A percentile compares a stretch with the other conserved stretches of the same genome.
Evolutionary conservation across 2,329 filamentous ascomycete species (phyloP).

Genomic region (Cryphonectria carpinicola): DNA sequence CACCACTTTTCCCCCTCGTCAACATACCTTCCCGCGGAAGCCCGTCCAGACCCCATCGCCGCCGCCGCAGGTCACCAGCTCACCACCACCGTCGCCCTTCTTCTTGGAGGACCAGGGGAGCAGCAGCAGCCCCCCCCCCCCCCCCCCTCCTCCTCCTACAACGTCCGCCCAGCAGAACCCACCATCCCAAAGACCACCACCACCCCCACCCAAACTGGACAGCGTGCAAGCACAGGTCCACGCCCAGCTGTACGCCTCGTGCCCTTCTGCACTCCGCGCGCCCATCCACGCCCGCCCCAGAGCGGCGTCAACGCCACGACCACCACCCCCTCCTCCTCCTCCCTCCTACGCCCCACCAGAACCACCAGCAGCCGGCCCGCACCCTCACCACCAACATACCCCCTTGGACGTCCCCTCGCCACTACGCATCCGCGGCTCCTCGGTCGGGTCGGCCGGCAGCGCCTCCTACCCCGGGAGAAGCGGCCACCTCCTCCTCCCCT

Average conservation of each 20-base stretch:
- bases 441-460: slow-evolving; percentile 11
- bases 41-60: slow-evolving; percentile 29
- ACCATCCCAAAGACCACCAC: neutral
- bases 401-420: slow-evolving; percentile 16
- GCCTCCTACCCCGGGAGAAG: neutral
- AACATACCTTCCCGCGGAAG: neutral
- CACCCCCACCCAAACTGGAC: neutral
- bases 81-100: slow-evolving; percentile 9
- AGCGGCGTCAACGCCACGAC: neutral
- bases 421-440: slow-evolving; percentile 21
- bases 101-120: neutral
- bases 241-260: slow-evolving; percentile 8
- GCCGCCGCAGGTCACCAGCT: slow-evolving; percentile 23
- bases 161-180: neutral
- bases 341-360: slow-evolving; percentile 5
- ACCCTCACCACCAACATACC: neutral
- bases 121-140: neutral
- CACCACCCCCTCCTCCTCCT: neutral
- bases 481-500: neutral
- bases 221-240: slow-evolving; percentile 7
- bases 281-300: slow-evolving; percentile 2
- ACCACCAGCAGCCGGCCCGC: neutral
- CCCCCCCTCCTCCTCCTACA: neutral
- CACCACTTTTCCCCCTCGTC: neutral
- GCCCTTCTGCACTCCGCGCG: neutral